Evolutionary conservation across 2,329 filamentous ascomycete genomes (phyloP).

Genomic region (Aspergillus alliaceus): DNA sequence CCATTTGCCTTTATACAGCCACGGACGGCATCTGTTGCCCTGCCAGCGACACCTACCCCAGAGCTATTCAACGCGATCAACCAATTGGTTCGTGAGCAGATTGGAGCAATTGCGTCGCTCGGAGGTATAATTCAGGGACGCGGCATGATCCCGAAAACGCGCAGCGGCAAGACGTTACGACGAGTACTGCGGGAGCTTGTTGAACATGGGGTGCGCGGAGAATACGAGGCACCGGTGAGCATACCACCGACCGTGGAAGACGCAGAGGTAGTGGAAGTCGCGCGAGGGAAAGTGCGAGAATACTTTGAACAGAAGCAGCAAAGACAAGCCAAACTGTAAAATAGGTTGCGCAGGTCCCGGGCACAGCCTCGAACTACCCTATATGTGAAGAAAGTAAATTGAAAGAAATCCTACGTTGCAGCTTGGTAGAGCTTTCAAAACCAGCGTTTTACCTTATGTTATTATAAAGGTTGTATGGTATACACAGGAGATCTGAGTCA

Average conservation of each 20-base stretch:
- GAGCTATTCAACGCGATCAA: slow-evolving; percentile 48
- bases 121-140: slow-evolving; percentile 83
- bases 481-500: background rate
- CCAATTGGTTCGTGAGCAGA: slow-evolving; percentile 69
- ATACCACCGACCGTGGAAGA: slow-evolving; percentile 89
- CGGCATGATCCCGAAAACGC: slow-evolving; percentile 86
- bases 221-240: slow-evolving; percentile 69
- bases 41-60: slow-evolving; percentile 38
- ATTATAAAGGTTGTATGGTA: background rate
- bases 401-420: background rate
- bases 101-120: slow-evolving; percentile 82
- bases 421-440: too few species aligned
- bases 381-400: background rate
- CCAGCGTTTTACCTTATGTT: too few species aligned
- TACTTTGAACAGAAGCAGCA: slow-evolving; percentile 62
- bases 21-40: slow-evolving; percentile 50
- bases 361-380: background rate
- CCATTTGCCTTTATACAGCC: slow-evolving; percentile 85
- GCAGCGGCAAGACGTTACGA: slow-evolving; percentile 86
- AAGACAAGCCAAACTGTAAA: slow-evolving; percentile 47
- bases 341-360: too few species aligned
- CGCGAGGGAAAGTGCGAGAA: slow-evolving; percentile 67
- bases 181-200: slow-evolving; percentile 79
- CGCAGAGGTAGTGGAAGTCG: slow-evolving; percentile 69
- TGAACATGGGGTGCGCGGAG: slow-evolving; percentile 74